These are phyloP conservation scores for Rhodotorula sp. DNA, from an alignment of 1,284 basidiomycete genomes.

Conservation along the genomic window DNA sequence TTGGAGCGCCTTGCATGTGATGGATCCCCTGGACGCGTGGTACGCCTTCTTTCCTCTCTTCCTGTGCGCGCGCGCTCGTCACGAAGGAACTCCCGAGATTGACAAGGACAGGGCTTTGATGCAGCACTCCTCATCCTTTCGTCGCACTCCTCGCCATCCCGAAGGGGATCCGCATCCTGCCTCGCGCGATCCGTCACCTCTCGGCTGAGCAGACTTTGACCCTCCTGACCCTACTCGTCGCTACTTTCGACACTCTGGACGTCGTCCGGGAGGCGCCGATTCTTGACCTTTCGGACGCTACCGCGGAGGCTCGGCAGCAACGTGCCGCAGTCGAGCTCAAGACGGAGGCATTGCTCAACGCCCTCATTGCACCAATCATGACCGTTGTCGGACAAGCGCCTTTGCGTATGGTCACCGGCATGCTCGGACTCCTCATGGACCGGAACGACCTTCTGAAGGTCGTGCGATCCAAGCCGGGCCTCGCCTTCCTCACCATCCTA, in stretches of 20 bases:
- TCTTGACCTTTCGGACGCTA: slow-evolving; percentile 49
- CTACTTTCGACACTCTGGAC: slow-evolving; percentile 89
- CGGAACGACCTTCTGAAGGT: slow-evolving; percentile 72
- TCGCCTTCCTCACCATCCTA: slow-evolving; percentile 88
- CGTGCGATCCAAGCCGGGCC: slow-evolving; percentile 77
- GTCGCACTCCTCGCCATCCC: slow-evolving; percentile 81
- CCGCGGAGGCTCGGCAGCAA: slow-evolving; percentile 18
- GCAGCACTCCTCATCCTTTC: slow-evolving; percentile 90
- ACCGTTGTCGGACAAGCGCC: slow-evolving; percentile 74
- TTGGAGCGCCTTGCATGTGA: slow-evolving; percentile 79
- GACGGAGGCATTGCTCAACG: slow-evolving; percentile 82
- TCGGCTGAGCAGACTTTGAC: slow-evolving; percentile 76
- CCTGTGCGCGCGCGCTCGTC: not conserved
- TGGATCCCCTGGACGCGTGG: slow-evolving; percentile 89
- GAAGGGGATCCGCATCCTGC: slow-evolving; percentile 91
- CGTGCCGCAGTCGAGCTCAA: slow-evolving; percentile 64
- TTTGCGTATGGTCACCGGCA: slow-evolving; percentile 78
- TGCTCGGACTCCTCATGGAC: slow-evolving; percentile 80
- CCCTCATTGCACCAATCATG: slow-evolving; percentile 81
- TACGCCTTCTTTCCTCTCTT: slow-evolving; percentile 47
- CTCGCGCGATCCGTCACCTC: slow-evolving; percentile 84
- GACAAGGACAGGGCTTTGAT: not conserved
- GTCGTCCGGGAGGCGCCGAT: slow-evolving; percentile 70
- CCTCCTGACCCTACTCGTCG: slow-evolving; percentile 84
- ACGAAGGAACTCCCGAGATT: slow-evolving; percentile 8